Base-by-base conservation (phyloP, 129 eudicot genomes). In the Artemisia annua region DNA sequence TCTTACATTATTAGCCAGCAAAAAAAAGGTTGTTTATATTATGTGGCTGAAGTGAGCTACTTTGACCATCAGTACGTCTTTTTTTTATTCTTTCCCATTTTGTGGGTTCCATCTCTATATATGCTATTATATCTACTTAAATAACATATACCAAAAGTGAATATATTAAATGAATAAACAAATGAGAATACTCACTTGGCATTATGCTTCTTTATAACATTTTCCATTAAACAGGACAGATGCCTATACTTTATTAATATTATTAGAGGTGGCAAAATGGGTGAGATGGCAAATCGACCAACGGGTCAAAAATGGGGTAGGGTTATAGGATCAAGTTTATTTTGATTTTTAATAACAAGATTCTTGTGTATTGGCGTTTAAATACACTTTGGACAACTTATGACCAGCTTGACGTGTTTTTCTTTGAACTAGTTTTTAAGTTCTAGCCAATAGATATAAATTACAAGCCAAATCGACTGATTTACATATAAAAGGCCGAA, bases 1-100 rank as follows among this genome's bases (percentile, higher is more conserved):
- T 46, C 48, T 35, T 56, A 35, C 18, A 67, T 63, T 14, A 48
- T 62, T 30, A 30, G 35, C 35, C 35, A 18, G n/a, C 32, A 61
- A 65, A 60, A 19, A 46, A 32, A 4, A 32, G 69, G 39, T 24
- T 67, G 49, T 67, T 57, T 22, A 54, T 68, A 30, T 49, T 62
- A 51, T 54, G 79, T 75, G 79, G 59, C 67, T 55, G 59, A 54
- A 66, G 11, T 75, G 32, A 22, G 53, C 69, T 75, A 19, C 79
- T 43, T 74, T 75, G 79, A 55, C 79, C 22, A 66, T 77, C n/a
- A 69, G 50, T 30, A 19, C 19, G 66, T 57, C 55, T 58, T 48
- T 26, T 68, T 4, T 48, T 26, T 67, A 1, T 59, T 50, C 19
- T 24, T 50, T 61, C 62, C 63, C 71, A 53, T 69, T 59, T 60